Evolutionary conservation across 495 filamentous ascomycete genomes (phyloP).

Genomic region (Penicillium maclennaniae): DNA sequence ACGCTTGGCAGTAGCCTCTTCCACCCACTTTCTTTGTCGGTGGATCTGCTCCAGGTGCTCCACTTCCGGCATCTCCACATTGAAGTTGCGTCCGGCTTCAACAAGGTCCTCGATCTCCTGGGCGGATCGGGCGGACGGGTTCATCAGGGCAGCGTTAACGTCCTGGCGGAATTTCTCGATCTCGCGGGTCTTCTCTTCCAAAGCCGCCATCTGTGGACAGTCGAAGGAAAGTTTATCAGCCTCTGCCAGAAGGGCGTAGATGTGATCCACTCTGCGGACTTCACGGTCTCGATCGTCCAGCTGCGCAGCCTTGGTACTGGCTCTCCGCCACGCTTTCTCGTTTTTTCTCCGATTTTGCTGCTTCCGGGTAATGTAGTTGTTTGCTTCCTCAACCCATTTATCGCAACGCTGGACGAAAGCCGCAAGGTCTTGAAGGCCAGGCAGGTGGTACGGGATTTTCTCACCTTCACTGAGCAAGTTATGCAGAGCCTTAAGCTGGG

Average conservation of each 20-base stretch:
- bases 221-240: conserved; percentile 92
- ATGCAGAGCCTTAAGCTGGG: conserved; percentile 81
- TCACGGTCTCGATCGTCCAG: conserved; percentile 86
- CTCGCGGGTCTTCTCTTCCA: conserved; percentile 82
- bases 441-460: conserved; percentile 90
- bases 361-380: conserved; percentile 94
- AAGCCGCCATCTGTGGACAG: conserved; percentile 82
- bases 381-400: conserved; percentile 97
- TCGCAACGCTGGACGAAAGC: conserved; percentile 92
- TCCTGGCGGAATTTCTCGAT: conserved; percentile 84
- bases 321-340: conserved; percentile 84
- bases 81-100: conserved; percentile 81
- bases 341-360: conserved; percentile 98
- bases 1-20: conserved; percentile 64
- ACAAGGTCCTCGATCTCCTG: conserved; percentile 84
- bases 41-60: conserved; percentile 76
- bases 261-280: conserved; percentile 84
- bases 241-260: conserved; percentile 75
- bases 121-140: conserved; percentile 55
- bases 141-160: conserved; percentile 64
- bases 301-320: conserved; percentile 72
- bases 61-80: conserved; percentile 92
- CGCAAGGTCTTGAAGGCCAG: conserved; percentile 76
- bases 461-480: conserved; percentile 89
- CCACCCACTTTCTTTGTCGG: conserved; percentile 84